Evolutionary conservation across 2,329 filamentous ascomycete species (phyloP).

Genomic region (Colletotrichum truncatum): DNA sequence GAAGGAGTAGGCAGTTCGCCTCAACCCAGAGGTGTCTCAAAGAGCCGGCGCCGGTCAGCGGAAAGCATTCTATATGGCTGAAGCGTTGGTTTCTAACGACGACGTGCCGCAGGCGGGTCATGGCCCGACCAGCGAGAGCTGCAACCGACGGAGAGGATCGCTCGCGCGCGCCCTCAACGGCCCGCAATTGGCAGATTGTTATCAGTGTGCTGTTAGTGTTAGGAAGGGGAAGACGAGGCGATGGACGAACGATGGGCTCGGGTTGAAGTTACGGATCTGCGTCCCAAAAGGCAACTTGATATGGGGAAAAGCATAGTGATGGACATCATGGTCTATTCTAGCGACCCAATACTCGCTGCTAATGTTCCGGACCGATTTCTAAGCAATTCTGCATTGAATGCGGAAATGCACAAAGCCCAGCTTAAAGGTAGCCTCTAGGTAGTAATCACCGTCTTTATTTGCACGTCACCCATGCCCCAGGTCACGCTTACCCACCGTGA

Average conservation of each 20-base stretch:
- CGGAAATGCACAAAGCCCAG: constrained; percentile 3
- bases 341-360: background rate
- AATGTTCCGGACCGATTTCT: background rate
- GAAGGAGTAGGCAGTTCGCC: constrained; percentile 22
- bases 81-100: constrained; percentile 9
- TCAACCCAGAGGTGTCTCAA: constrained; percentile 15
- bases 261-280: constrained; percentile 1
- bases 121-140: constrained; percentile 30
- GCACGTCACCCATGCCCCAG: background rate
- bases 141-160: constrained; percentile 22
- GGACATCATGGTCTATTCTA: background rate
- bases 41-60: background rate
- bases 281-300: background rate
- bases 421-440: constrained; percentile 16
- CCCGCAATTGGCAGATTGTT: constrained; percentile 25
- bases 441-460: constrained; percentile 23
- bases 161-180: constrained; percentile 29
- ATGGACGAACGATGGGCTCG: background rate
- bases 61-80: background rate
- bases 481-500: background rate
- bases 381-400: constrained; percentile 8
- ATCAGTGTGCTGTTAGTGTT: constrained; percentile 26
- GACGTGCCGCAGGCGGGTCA: constrained; percentile 29
- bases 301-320: background rate
- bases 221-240: constrained; percentile 2